Evolutionary conservation across 257 asterid genomes (phyloP), one percentile per base, ranked within the genome.

Genomic region (Nyctanthes arbortristis): DNA sequence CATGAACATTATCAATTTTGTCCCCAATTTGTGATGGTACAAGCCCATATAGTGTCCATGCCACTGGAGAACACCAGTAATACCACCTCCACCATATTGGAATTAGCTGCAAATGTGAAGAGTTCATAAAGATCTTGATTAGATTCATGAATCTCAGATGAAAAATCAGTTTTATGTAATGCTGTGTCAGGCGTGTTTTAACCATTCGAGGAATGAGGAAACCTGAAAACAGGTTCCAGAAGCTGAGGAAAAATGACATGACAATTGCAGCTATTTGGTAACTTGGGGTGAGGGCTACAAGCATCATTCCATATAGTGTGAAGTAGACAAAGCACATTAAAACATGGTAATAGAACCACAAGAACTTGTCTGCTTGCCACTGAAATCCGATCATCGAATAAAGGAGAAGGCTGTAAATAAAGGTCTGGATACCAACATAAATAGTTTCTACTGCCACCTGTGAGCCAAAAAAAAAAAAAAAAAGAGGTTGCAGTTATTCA

Each of bases 41-140:
- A 4, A 83, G 84, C 60, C 84, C 84, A 71, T 81, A 80, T 16
- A 83, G 73, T 11, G 90, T 80, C 83, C 87, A 85, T 12, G 84
- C 84, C 40, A 82, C 87, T 1, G 93, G 93, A 10, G 93, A 87
- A 29, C 84, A 88, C 93, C 93, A 87, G 71, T 84, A 84, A 72
- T 84, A 87, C 93, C 93, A 87, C 68, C 93, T 87, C 93, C 93
- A 84, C 93, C 93, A 87, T 37, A 84, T 49, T 9, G 93, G 93
- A 18, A 87, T 87, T 73, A 64, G 67, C 93, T 87, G 88, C 75
- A 70, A 12, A 16, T 35, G 39, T 29, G 34, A 32, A 27, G 36
- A 47, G 20, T 52, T 52, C 9, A 22, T 52, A 22, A 13, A 52
- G 30, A 52, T n/a, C n/a, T n/a, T n/a, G n/a, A 20, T 52, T 49